Base-by-base conservation (phyloP, 257 asterid genomes). In the Nyctanthes arbortristis region DNA sequence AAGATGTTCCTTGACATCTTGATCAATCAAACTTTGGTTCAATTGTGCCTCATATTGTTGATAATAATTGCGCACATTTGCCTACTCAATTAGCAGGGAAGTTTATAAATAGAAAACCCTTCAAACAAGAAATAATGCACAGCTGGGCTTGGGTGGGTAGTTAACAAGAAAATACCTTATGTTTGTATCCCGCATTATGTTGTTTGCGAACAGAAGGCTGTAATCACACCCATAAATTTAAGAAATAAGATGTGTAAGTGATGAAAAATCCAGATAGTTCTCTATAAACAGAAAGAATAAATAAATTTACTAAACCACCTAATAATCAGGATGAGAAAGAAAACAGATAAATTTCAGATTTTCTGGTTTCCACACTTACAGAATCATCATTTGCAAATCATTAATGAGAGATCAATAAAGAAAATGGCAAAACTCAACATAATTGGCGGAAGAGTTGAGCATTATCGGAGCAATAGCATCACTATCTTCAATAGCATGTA, bases 151-250 rank as follows among this genome's bases (percentile, higher is more conserved):
- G 60, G 34, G 47, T 1, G 36, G 18, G 59, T n/a, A 43, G 14
- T 30, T 27, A 16, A 22, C 16, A 49, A 59, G 16, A 45, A 2
- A 61, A 24, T 82, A 91, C 99, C 97, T 93, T 93, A 82, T 93
- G 99, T 75, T 93, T 93, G 88, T 93, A 93, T 43, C 99, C 99
- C 1, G 97, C 88, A 59, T 93, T 93, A 65, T 93, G 97, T 78
- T 93, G 99, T 80, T 93, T 93, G 68, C 99, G 80, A 28, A 93
- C 99, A 5, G 99, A 93, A 37, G 99, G 99, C 99, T 93, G 96
- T 79, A 83, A 67, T 34, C 69, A 45, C 66, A 82, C 24, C 49
- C 67, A 73, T 36, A 39, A 49, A 30, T 20, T 39, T 63, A 58
- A 65, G 10, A 47, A 25, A 31, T 7, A 20, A 25, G 9, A 11